Evolutionary conservation across 306 rosid genomes (phyloP), one percentile per base, ranked within the genome.

Genomic region (Prinsepia uniflora): DNA sequence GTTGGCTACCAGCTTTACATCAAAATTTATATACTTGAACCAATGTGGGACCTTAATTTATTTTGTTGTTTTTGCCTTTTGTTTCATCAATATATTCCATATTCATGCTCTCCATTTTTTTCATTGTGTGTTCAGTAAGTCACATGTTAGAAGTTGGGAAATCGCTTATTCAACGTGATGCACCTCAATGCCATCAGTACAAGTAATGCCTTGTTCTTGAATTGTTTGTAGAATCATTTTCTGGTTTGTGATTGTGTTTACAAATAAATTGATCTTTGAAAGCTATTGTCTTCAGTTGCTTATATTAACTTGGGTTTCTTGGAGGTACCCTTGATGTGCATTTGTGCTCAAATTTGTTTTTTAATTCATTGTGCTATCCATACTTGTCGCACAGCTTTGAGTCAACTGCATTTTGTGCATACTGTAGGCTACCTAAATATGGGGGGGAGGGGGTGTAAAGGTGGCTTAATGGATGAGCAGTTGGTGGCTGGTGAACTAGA

Each of bases 121-220:
- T 22, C 44, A 65, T 58, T 80, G 41, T 55, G 30, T 54, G 14
- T 78, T n/a, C 81, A 90, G 96, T 86, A 63, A 84, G 10, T 81
- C 96, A 88, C 84, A 86, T 88, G 94, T 63, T 86, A 67, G 86
- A 84, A 56, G 94, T 90, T 71, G 94, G 94, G 80, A 83, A 74
- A 75, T 83, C 19, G 76, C 70, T 90, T 65, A 42, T 88, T 67
- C 75, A 49, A n/a, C 81, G 79, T 74, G 91, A 86, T 70, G 96
- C 91, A 65, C 94, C 94, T 66, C 87, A 81, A 56, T 78, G 80
- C 77, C 78, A 65, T 68, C 82, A 50, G 4, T 76, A 81, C 85
- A 82, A 90, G 94, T 90, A 83, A 66, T 77, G 64, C 45, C 58
- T 75, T 56, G 48, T 18, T 22, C 50, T 55, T 57, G 17, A 58